Base-by-base conservation (phyloP, 148 eudicot species). In the Rhododendron kiyosumense region DNA sequence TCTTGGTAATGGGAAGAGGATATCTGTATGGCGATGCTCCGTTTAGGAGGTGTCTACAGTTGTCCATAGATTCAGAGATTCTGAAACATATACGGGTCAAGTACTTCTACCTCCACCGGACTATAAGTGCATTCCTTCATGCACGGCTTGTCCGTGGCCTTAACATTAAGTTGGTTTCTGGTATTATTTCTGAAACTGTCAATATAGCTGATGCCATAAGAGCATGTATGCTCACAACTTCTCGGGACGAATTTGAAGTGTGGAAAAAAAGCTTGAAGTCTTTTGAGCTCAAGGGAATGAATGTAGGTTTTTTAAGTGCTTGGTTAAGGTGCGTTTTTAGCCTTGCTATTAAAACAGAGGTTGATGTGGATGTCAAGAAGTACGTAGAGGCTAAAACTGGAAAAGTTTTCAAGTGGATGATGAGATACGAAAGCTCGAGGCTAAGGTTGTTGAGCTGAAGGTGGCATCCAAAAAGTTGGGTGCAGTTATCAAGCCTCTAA, bases 41-140 rank as follows among this genome's bases (percentile, higher is more conserved):
- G n/a, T n/a, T n/a, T n/a, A n/a, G n/a, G n/a, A n/a, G n/a, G n/a
- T n/a, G n/a, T n/a, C n/a, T n/a, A n/a, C n/a, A n/a, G 43, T 34
- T 89, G 43, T 89, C 91, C 86, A 89, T 88, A 69, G 93, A 94
- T 84, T 85, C 92, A 4, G 90, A 91, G 79, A 83, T 93, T 2
- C 90, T 94, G 0, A 85, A 90, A 30, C 14, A 84, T 78, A 75
- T 73, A 28, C 79, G 90, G 24, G 78, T 48, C 26, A 87, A 83
- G 3, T 94, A 93, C 86, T 93, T 91, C 36, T 82, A 93, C 32
- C 92, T 94, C 9, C 92, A 96, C 86, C 48, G 85, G 80, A 82
- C 74, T 79, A 91, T 87, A 63, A 90, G 88, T 20, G 82, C 89
- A 10, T 88, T 90, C 86, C 93, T 93, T 85, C 98, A 94, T 49